Conservation (phyloP, 768 basidiomycete genomes). For the Phylloporus rhodoxanthus region DNA sequence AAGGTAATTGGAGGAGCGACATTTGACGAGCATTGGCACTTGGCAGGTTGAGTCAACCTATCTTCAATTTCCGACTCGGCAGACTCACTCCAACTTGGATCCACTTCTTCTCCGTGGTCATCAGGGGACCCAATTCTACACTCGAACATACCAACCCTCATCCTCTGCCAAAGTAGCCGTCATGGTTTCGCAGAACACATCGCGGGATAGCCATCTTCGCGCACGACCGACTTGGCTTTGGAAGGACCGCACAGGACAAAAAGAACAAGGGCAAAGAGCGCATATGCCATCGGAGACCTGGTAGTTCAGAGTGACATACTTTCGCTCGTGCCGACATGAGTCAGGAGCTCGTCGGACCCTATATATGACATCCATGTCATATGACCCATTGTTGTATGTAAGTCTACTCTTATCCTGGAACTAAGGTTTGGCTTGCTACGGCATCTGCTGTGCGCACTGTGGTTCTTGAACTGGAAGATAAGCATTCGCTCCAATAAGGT, state of each 20-base stretch:
- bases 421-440: conserved; percentile 1
- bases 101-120: conserved; percentile 57
- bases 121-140: conserved; percentile 57
- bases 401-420: conserved; percentile 1
- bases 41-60: too few species aligned
- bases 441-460: conserved; percentile 10
- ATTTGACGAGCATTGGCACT: conserved; percentile 40
- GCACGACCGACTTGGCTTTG: conserved; percentile 78
- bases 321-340: too few species aligned
- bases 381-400: background rate
- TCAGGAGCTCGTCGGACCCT: too few species aligned
- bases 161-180: conserved; percentile 45
- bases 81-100: too few species aligned
- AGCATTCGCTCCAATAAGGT: conserved; percentile 6
- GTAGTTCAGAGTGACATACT: too few species aligned
- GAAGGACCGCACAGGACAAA: conserved; percentile 61
- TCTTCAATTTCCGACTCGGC: too few species aligned
- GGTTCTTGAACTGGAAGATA: background rate
- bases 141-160: conserved; percentile 52
- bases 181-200: conserved; percentile 79
- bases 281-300: too few species aligned
- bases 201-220: conserved; percentile 62
- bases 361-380: too few species aligned
- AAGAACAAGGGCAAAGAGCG: conserved; percentile 48
- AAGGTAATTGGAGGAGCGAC: conserved; percentile 18